A percentile compares a stretch with the other conserved stretches of the same genome.
Evolutionary conservation across 1,284 basidiomycete genomes (phyloP).

Genomic region (Trametes polyzona): DNA sequence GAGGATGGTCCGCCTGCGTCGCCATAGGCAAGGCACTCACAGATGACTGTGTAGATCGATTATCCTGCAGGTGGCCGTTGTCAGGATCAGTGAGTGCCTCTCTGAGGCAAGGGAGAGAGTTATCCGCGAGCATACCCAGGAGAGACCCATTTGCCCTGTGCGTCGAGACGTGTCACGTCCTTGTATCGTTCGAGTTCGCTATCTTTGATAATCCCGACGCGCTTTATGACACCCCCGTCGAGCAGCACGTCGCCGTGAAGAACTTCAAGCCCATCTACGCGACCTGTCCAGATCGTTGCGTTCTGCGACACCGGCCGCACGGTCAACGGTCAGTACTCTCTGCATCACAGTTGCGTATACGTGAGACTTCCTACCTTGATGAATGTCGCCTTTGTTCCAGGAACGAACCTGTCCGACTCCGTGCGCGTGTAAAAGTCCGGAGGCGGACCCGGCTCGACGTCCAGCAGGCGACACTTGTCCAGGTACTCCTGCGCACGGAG

Average conservation of each 20-base stretch:
- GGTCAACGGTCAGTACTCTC: not conserved
- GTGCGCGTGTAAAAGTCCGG: slow-evolving; percentile 51
- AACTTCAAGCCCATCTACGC: slow-evolving; percentile 54
- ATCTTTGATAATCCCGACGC: slow-evolving; percentile 46
- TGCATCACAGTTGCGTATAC: not conserved
- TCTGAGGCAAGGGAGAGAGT: no score
- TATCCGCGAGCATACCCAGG: slow-evolving; percentile 31
- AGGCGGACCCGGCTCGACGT: slow-evolving; percentile 45
- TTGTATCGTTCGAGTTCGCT: slow-evolving; percentile 6
- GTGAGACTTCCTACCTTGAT: slow-evolving; percentile 29
- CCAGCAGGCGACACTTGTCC: slow-evolving; percentile 45
- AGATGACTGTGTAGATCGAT: slow-evolving; percentile 48
- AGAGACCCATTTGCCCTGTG: slow-evolving; percentile 31
- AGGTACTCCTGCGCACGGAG: slow-evolving; percentile 34
- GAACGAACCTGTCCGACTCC: slow-evolving; percentile 69
- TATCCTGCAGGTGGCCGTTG: no score
- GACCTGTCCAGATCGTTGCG: slow-evolving; percentile 69
- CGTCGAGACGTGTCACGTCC: slow-evolving; percentile 26
- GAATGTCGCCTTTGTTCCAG: slow-evolving; percentile 59
- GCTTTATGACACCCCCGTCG: slow-evolving; percentile 58
- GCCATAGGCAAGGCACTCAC: not conserved
- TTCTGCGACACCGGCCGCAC: slow-evolving; percentile 40
- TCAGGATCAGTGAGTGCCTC: no score
- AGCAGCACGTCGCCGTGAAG: slow-evolving; percentile 56
- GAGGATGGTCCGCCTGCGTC: not conserved